Evolutionary conservation across 192 early-diverging fungal species (phyloP).

Genomic region (Chytriomyces hyalinus): DNA sequence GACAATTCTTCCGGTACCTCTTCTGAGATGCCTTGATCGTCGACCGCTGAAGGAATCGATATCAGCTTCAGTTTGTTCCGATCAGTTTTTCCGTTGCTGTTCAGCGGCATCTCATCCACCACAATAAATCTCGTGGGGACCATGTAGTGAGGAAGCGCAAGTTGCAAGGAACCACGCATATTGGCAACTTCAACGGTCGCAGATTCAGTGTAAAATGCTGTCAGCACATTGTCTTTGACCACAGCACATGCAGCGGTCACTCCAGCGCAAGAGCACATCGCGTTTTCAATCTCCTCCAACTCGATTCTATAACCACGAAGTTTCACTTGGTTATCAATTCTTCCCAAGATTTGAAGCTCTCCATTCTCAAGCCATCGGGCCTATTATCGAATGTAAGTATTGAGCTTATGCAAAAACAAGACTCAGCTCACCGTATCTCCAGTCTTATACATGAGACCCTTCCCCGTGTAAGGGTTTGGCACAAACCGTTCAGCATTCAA

Average conservation of each 20-base stretch:
- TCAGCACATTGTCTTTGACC: slow-evolving; percentile 38
- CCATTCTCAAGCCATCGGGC: slow-evolving; percentile 31
- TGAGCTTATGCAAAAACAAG: background rate
- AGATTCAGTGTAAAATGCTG: slow-evolving; percentile 38
- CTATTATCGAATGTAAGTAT: background rate
- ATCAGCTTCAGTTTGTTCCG: background rate
- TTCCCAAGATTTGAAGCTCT: slow-evolving; percentile 37
- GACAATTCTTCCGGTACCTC: no score
- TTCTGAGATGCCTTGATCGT: no score
- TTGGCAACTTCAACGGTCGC: slow-evolving; percentile 6
- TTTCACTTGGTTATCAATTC: slow-evolving; percentile 47
- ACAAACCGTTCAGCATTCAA: slow-evolving; percentile 47
- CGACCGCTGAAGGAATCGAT: background rate
- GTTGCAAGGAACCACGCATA: background rate
- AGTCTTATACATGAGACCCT: slow-evolving; percentile 37
- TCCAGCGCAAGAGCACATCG: background rate
- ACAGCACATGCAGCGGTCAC: slow-evolving; percentile 34
- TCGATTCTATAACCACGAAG: slow-evolving; percentile 47
- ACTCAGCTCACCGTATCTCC: slow-evolving; percentile 27
- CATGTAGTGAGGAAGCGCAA: slow-evolving; percentile 43
- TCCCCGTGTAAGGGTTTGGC: slow-evolving; percentile 28
- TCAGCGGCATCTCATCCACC: slow-evolving; percentile 41
- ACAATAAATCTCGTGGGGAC: slow-evolving; percentile 27
- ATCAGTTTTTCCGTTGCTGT: slow-evolving; percentile 40
- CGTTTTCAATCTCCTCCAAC: slow-evolving; percentile 39